Evolutionary conservation across 163 green algal genomes (phyloP).

Genomic region (Coccomyxa subellipsoidea): DNA sequence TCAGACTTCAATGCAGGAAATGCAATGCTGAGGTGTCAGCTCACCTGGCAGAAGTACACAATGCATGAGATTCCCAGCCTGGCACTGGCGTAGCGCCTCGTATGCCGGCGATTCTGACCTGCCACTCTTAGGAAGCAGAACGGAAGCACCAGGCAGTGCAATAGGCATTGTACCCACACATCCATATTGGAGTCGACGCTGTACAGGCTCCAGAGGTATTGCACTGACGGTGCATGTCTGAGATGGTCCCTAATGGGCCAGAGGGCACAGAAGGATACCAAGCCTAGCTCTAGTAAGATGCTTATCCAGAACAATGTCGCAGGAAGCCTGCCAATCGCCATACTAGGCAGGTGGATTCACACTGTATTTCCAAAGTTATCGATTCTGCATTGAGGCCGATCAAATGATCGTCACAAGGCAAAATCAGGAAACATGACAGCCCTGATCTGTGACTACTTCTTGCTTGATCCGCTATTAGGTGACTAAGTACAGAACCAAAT

Average conservation of each 20-base stretch:
- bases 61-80: not conserved
- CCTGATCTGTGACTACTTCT: too few species aligned
- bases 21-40: too few species aligned
- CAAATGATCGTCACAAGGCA: too few species aligned
- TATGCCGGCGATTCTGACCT: not conserved
- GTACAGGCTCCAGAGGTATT: not conserved
- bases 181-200: slow-evolving; percentile 40
- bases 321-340: not conserved
- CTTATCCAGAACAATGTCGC: not conserved
- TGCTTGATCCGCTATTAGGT: too few species aligned
- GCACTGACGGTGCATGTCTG: not conserved
- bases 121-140: not conserved
- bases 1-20: too few species aligned
- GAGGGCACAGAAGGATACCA: slow-evolving; percentile 8
- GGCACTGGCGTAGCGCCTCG: slow-evolving; percentile 1
- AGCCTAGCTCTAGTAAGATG: slow-evolving; percentile 5
- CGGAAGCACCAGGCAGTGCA: slow-evolving; percentile 20
- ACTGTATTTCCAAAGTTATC: too few species aligned
- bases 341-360: not conserved
- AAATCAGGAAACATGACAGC: too few species aligned
- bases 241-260: not conserved
- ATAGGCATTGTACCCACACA: slow-evolving; percentile 24
- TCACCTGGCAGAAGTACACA: slow-evolving; percentile 23
- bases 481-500: too few species aligned
- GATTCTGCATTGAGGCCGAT: too few species aligned